Conservation (phyloP, 2,329 filamentous ascomycete genomes). For the Ascocoryne sarcoides region DNA sequence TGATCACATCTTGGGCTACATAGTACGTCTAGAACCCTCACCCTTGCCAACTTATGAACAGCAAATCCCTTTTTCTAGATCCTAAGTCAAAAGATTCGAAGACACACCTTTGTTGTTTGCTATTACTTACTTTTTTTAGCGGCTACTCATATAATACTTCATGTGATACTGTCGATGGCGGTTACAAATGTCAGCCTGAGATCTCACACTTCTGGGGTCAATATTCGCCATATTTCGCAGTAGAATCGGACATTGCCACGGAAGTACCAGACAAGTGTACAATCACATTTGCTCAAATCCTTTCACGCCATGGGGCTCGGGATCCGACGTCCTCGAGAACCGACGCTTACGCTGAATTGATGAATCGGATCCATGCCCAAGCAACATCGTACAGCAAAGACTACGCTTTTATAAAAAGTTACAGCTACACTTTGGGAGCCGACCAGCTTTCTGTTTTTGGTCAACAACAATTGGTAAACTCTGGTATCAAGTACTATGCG, state of each 20-base stretch:
- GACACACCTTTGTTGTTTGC: background rate
- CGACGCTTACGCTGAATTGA: conserved; percentile 49
- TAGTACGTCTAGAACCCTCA: background rate
- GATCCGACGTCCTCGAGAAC: conserved; percentile 68
- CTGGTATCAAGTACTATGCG: conserved; percentile 65
- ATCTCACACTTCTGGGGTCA: conserved; percentile 59
- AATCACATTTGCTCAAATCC: conserved; percentile 69
- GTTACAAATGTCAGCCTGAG: conserved; percentile 26
- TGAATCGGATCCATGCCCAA: conserved; percentile 54
- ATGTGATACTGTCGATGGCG: conserved; percentile 24
- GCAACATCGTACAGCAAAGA: conserved; percentile 48
- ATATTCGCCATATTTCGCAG: conserved; percentile 77
- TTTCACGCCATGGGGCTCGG: conserved; percentile 78
- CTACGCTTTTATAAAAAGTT: conserved; percentile 63
- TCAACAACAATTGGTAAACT: conserved; percentile 61
- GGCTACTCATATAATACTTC: conserved; percentile 10
- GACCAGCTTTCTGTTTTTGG: conserved; percentile 64
- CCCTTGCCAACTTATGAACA: background rate
- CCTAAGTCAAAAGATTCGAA: background rate
- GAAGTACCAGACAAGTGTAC: conserved; percentile 56
- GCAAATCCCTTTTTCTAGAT: background rate
- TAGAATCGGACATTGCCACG: conserved; percentile 56
- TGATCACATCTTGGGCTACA: conserved; percentile 15
- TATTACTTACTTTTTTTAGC: conserved; percentile 11
- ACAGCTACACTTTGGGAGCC: conserved; percentile 60